phyloP scores from a whole-genome alignment of 805 yeast genomes.

The Yamadazyma laniorum region DNA sequence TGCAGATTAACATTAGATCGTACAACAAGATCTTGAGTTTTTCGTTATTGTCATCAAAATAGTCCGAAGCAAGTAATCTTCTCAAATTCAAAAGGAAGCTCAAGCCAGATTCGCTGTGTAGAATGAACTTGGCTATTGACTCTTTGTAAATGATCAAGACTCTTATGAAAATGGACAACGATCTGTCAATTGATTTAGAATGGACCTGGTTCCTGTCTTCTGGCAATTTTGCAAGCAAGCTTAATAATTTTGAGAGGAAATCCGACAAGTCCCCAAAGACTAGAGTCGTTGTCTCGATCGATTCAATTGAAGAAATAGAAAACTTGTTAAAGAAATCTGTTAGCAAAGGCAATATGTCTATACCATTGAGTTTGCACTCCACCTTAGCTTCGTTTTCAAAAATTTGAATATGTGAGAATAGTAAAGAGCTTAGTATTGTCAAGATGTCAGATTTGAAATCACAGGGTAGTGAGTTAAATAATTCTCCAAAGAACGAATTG shows the following conservation, averaged over 20 bases:
- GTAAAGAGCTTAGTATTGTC: constrained; percentile 25
- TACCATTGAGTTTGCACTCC: constrained; percentile 6
- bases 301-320: constrained; percentile 31
- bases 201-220: background rate
- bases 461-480: constrained; percentile 33
- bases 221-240: constrained; percentile 2
- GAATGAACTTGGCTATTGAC: constrained; percentile 46
- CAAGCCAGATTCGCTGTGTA: constrained; percentile 40
- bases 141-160: constrained; percentile 58
- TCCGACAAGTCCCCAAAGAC: constrained; percentile 23
- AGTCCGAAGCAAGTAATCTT: constrained; percentile 42
- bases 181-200: constrained; percentile 6
- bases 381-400: constrained; percentile 2
- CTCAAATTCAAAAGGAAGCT: constrained; percentile 48
- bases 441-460: constrained; percentile 26
- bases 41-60: constrained; percentile 36
- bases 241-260: constrained; percentile 22
- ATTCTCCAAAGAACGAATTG: constrained; percentile 41
- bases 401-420: constrained; percentile 17
- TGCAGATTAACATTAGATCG: constrained; percentile 57
- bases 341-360: constrained; percentile 35
- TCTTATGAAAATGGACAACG: constrained; percentile 50
- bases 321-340: constrained; percentile 49
- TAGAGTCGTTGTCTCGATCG: constrained; percentile 18
- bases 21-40: constrained; percentile 56